Percentiles rank a stretch among this genome's conserved stretches.
These are phyloP conservation scores for Botrytis sinoallii DNA, from an alignment of 2,329 filamentous ascomycete genomes.

Conservation along the genomic window DNA sequence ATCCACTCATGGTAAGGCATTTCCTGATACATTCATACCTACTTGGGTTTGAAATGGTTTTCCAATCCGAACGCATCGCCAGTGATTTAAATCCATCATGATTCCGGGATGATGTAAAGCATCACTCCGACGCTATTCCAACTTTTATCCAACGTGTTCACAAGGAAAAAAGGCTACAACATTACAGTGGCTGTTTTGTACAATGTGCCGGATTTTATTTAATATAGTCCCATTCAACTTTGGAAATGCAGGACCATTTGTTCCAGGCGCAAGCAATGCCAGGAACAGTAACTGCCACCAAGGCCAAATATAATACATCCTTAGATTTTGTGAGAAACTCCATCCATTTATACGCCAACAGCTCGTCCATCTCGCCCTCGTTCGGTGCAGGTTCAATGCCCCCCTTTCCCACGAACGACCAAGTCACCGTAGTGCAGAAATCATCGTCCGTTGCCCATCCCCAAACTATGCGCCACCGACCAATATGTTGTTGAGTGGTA, in stretches of 20 bases:
- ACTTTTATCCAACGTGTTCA: neutral
- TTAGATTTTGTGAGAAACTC: slow-evolving; percentile 17
- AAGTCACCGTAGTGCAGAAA: neutral
- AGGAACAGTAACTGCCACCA: slow-evolving; percentile 8
- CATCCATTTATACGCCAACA: slow-evolving; percentile 15
- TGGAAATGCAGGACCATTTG: neutral
- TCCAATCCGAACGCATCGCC: neutral
- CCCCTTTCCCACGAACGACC: neutral
- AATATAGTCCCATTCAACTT: neutral
- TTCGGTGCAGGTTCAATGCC: neutral
- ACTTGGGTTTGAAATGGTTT: neutral
- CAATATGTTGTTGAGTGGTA: slow-evolving; percentile 53
- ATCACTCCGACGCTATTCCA: no score
- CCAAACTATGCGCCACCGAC: slow-evolving; percentile 41
- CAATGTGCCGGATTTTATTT: slow-evolving; percentile 11
- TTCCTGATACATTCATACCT: neutral
- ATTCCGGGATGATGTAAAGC: neutral
- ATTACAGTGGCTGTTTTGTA: neutral
- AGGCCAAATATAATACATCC: slow-evolving; percentile 21
- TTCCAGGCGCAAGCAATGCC: neutral
- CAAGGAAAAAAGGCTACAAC: neutral
- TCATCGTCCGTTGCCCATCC: neutral
- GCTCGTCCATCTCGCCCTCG: neutral
- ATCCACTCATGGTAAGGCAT: neutral
- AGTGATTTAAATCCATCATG: neutral